Base-by-base conservation (phyloP, 305 asterid species). In the Solanum aculeatissimum region DNA sequence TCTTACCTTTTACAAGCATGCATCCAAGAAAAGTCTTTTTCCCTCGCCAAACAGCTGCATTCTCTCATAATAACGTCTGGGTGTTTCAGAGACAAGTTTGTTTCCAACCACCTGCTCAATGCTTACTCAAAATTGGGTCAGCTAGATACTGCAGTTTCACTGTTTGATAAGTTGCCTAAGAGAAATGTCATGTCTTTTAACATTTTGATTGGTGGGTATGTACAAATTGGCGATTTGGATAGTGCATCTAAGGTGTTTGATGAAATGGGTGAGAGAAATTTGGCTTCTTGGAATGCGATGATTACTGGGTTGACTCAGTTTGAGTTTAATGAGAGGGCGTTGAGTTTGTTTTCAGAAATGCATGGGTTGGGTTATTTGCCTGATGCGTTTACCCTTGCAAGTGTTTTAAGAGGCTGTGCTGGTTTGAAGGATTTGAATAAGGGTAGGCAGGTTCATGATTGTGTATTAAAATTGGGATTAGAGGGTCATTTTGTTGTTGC, bases 221-320 rank as follows among this genome's bases (percentile, higher is more conserved):
- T 93, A 15, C 96, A 92, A 70, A 86, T 82, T 40, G 98, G 94
- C 6, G 88, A 95, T 29, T 85, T 94, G 90, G 93, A 75, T 53
- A 25, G 85, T 25, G 97, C 99, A 2, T 43, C 86, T 68, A 87
- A 89, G 87, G 15, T 94, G 35, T 95, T 97, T 89, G 85, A 93
- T 15, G 89, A 89, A 85, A 95, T 95, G 99, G 87, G 83, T 53
- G 86, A 47, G 42, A 93, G 94, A 77, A 95, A 97, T 88, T 85
- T 93, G 29, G 97, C 97, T 70, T 86, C 99, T 6, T 97, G 99
- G 99, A 97, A 97, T 63, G 98, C 98, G 0, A 88, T 97, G 85
- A 90, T 97, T 40, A 85, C 93, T 11, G 99, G 97, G 70, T 66
- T 92, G 90, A 90, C 92, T 85, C 91, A 90, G 81, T 89, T 84